These are phyloP conservation scores for Micromonas commoda DNA, from an alignment of 139 green algal species.

Conservation along the genomic window DNA sequence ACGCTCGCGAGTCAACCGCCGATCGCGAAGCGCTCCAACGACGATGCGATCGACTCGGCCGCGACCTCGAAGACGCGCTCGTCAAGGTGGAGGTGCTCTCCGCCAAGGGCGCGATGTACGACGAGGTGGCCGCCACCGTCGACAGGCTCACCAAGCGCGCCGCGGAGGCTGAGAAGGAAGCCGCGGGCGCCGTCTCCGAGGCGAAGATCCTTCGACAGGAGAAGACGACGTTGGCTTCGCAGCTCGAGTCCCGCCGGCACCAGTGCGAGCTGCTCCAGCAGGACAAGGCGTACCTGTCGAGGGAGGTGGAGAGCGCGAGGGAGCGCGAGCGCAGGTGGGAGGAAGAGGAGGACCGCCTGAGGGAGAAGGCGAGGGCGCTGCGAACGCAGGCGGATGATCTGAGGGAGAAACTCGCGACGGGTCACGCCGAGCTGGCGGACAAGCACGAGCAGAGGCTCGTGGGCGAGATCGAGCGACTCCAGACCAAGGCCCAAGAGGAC, in stretches of 20 bases:
- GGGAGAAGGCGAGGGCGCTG: neutral
- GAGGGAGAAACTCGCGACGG: neutral
- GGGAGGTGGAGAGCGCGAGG: neutral
- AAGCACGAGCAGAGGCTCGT: neutral
- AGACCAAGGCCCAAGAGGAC: neutral
- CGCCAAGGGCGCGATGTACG: constrained; percentile 30
- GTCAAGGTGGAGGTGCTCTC: constrained; percentile 10
- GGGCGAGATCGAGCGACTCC: neutral
- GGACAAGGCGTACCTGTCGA: constrained; percentile 21
- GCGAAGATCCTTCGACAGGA: neutral
- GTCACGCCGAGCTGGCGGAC: neutral
- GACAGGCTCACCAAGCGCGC: neutral
- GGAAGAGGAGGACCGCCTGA: neutral
- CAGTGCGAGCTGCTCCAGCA: neutral
- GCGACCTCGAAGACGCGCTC: constrained; percentile 17
- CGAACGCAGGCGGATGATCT: neutral
- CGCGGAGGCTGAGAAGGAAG: neutral
- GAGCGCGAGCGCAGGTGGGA: neutral
- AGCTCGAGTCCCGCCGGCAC: neutral
- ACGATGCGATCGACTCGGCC: neutral
- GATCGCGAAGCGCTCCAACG: neutral
- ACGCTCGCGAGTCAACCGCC: neutral
- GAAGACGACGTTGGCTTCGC: neutral
- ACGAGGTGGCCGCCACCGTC: constrained; percentile 14
- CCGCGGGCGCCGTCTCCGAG: neutral